Conservation (phyloP, 106 monocot species). For the Dioscorea zingiberensis region DNA sequence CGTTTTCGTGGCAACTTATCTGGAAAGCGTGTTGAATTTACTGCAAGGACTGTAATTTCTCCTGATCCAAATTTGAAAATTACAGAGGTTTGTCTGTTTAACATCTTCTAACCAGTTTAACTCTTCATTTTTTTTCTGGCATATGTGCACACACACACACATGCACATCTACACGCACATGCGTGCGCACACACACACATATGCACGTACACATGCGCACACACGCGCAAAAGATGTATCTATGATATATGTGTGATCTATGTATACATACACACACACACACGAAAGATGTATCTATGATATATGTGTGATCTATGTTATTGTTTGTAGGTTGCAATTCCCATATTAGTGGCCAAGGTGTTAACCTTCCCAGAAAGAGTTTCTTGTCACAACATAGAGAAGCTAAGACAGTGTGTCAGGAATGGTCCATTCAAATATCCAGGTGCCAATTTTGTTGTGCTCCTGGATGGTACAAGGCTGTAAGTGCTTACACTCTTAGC, state of each 20-base stretch:
- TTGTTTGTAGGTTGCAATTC: conserved; percentile 73
- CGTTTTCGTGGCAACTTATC: conserved; percentile 92
- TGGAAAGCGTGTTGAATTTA: conserved; percentile 93
- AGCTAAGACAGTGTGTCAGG: conserved; percentile 70
- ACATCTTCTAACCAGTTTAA: background rate
- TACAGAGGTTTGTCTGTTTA: conserved; percentile 58
- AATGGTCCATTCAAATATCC: conserved; percentile 93
- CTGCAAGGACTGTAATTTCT: conserved; percentile 97
- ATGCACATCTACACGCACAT: too few species aligned
- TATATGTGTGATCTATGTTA: background rate
- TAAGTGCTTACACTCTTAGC: conserved; percentile 14
- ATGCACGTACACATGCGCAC: too few species aligned
- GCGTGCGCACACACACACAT: too few species aligned
- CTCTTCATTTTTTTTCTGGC: background rate
- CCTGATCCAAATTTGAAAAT: conserved; percentile 99
- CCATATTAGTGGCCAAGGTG: conserved; percentile 73
- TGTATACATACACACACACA: too few species aligned
- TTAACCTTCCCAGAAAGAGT: conserved; percentile 95
- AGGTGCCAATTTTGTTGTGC: conserved; percentile 76
- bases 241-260: background rate
- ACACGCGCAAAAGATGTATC: too few species aligned
- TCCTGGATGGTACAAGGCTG: conserved; percentile 58
- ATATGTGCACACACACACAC: too few species aligned
- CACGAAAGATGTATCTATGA: too few species aligned
- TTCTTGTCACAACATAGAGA: conserved; percentile 84